Base-by-base conservation (phyloP, 2,329 filamentous ascomycete species). In the Thielaviopsis musarum region DNA sequence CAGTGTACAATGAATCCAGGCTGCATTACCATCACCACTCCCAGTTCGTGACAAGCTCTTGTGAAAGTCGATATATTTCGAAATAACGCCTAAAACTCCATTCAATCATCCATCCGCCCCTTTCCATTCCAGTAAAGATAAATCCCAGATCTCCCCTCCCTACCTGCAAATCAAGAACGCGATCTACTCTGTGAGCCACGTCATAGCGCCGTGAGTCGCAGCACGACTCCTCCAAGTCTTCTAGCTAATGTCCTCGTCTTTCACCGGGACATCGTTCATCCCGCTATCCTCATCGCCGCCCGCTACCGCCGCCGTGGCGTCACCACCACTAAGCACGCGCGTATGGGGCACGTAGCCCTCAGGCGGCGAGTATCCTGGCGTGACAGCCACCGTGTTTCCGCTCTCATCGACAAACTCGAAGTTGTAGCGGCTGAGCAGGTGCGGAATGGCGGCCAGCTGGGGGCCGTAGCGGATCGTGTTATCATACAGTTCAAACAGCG, bases 371-470 rank as follows among this genome's bases (percentile, higher is more conserved):
- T 81, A 77, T 5, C 90, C 89, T 0, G 91, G 91, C 2, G 91
- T 96, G 28, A 84, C 78, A 2, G 90, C 88, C 22, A 91, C 87
- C 6, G 95, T 84, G 59, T 94, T 85, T 61, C 90, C 91, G 55
- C 88, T 80, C 73, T 98, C 93, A 70, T 98, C 89, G 52, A 97
- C 86, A 66, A 95, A 97, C 69, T 98, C 91, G 69, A 97, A 97
- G 72, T 96, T 94, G 74, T 97, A 98, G 59, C 90, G 81, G 64
- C 90, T 95, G 12, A 98, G 80, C 4, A 97, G 79, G 70, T 98
- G 93, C 0, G 93, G 93, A 60, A 98, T 97, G 0, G 93, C 93
- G 1, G 91, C 95, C 17, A 98, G 82, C 70, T 98, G 93, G 4
- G 93, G 93, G 0, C 93, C 93, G 69, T 98, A 98, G 62, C 93